Conservation (phyloP, 2,329 filamentous ascomycete genomes). For the Trichoderma afroharzianum region DNA sequence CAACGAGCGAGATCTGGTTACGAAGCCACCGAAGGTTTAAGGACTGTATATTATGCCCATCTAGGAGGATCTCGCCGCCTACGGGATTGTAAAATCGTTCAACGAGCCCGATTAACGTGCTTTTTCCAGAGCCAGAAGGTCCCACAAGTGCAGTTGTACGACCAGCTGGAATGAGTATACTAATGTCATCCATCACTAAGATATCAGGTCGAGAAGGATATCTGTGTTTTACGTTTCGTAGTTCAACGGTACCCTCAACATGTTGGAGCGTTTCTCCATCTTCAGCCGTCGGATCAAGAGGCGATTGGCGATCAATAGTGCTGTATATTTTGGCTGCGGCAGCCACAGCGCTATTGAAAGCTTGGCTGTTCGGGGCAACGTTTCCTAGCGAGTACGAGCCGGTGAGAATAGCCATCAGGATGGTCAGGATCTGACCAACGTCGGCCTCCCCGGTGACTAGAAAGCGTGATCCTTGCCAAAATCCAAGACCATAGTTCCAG, state of each 20-base stretch:
- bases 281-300: slow-evolving; percentile 33
- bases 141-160: slow-evolving; percentile 52
- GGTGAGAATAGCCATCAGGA: slow-evolving; percentile 23
- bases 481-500: slow-evolving; percentile 35
- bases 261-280: slow-evolving; percentile 27
- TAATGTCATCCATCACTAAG: slow-evolving; percentile 35
- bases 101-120: slow-evolving; percentile 46
- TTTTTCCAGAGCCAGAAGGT: slow-evolving; percentile 50
- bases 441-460: slow-evolving; percentile 29
- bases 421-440: slow-evolving; percentile 31
- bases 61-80: slow-evolving; percentile 37
- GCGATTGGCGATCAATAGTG: slow-evolving; percentile 32
- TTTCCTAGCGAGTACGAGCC: slow-evolving; percentile 11
- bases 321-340: slow-evolving; percentile 34
- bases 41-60: slow-evolving; percentile 33
- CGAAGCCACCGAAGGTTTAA: slow-evolving; percentile 45
- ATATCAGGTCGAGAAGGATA: slow-evolving; percentile 42
- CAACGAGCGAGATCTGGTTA: slow-evolving; percentile 44
- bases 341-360: slow-evolving; percentile 32
- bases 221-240: slow-evolving; percentile 42
- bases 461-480: slow-evolving; percentile 39
- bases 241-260: slow-evolving; percentile 37
- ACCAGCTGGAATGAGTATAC: slow-evolving; percentile 36
- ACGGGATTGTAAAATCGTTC: slow-evolving; percentile 53
- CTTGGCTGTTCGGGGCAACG: slow-evolving; percentile 22